Base-by-base conservation (phyloP, 2,329 filamentous ascomycete species). In the Diplodia scrobiculata region DNA sequence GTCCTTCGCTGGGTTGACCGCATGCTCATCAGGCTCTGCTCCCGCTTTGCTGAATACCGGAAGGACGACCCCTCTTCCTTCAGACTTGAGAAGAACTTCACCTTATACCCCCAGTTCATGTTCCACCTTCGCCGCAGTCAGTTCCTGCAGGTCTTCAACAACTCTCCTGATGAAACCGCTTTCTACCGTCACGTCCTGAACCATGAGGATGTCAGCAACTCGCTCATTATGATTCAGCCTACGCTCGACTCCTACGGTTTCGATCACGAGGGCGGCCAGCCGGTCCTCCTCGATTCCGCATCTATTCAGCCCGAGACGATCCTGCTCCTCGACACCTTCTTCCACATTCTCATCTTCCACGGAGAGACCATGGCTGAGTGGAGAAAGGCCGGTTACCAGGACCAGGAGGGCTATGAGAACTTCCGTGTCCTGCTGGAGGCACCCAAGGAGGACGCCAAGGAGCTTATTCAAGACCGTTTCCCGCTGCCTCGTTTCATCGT, bases 281-380 rank as follows among this genome's bases (percentile, higher is more conserved):
- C 95, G 1, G 95, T 99, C n/a, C 83, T 99, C 27, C 86, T 99
- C 41, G 95, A 99, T 77, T 98, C 94, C 14, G 93, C 92, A 41
- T 97, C 92, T 5, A 99, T 99, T 72, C 94, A 98, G 75, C 90
- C 92, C 10, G 91, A 93, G 25, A 96, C 97, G 68, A 91, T 98
- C 68, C 85, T 99, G 60, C 87, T 99, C 11, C 88, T 99, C 65
- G 95, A 99, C 74, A 98, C 95, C 0, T 99, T 99, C 84, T 99
- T 99, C 86, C 95, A 99, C 78, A 99, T 99, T 68, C 87, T 99
- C 65, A 99, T 99, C 72, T 99, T 98, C 86, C 93, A 99, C 73
- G 95, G 95, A 69, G 94, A 99, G 83, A 98, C 94, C 0, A 91
- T 98, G 78, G 95, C 95, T 0, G 92, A 97, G 77, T 99, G 95